Conservation (phyloP, 2,329 filamentous ascomycete species). For the Alternaria brassicicola region DNA sequence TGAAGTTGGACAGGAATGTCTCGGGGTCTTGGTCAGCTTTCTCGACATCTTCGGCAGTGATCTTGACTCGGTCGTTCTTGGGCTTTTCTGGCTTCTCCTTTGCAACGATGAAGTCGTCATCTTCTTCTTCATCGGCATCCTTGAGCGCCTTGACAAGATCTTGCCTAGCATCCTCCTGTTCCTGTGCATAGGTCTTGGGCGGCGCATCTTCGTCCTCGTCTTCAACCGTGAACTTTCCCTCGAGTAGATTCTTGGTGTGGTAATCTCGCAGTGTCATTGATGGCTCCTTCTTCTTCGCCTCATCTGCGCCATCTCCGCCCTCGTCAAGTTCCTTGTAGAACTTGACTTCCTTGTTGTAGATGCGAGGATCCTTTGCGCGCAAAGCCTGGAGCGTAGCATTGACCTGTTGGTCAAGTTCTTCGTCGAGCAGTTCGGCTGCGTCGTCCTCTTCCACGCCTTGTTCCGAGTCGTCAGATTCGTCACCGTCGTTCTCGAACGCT, state of each 20-base stretch:
- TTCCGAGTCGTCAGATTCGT: slow-evolving; percentile 58
- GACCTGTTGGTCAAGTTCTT: slow-evolving; percentile 84
- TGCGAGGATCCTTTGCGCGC: slow-evolving; percentile 84
- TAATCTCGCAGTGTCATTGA: slow-evolving; percentile 86
- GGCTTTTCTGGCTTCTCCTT: slow-evolving; percentile 60
- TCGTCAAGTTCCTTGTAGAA: slow-evolving; percentile 76
- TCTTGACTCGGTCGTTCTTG: slow-evolving; percentile 42
- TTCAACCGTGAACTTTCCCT: slow-evolving; percentile 67
- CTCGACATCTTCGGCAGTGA: slow-evolving; percentile 64
- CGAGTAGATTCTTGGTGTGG: slow-evolving; percentile 86
- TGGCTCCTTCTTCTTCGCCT: slow-evolving; percentile 72
- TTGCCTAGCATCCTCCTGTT: slow-evolving; percentile 83
- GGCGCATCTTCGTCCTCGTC: slow-evolving; percentile 61
- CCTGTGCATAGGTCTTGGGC: slow-evolving; percentile 79
- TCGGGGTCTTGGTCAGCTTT: slow-evolving; percentile 89
- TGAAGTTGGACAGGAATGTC: slow-evolving; percentile 91
- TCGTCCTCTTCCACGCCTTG: slow-evolving; percentile 85
- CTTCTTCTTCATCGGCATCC: slow-evolving; percentile 63
- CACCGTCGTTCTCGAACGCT: slow-evolving; percentile 41
- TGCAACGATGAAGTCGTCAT: slow-evolving; percentile 75
- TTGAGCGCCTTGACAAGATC: slow-evolving; percentile 82
- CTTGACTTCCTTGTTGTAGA: slow-evolving; percentile 79
- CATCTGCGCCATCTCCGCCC: slow-evolving; percentile 48
- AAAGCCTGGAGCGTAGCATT: slow-evolving; percentile 86
- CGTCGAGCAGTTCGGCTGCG: slow-evolving; percentile 83